A percentile compares a stretch with the other conserved stretches of the same genome.
Conservation (phyloP, 2,329 filamentous ascomycete genomes). For the Cyphellophora europaea region DNA sequence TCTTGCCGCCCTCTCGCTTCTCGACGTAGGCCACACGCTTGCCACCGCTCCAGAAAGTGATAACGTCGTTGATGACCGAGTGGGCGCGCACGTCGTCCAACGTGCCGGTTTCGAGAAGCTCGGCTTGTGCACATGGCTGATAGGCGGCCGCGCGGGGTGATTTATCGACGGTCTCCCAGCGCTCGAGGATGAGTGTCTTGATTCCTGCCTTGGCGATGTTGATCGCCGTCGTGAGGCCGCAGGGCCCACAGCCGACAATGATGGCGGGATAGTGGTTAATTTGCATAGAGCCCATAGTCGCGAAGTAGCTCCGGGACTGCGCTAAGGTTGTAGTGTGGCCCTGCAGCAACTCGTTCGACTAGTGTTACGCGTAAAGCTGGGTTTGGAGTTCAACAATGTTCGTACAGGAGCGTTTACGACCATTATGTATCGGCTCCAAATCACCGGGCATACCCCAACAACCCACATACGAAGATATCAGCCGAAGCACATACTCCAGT, state of each 20-base stretch:
- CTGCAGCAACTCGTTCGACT: too few species aligned
- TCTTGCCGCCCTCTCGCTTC: constrained; percentile 29
- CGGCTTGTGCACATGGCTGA: constrained; percentile 13
- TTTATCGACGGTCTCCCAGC: constrained; percentile 10
- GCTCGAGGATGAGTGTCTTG: constrained; percentile 10
- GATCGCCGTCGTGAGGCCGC: constrained; percentile 10
- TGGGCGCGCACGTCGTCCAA: constrained; percentile 11
- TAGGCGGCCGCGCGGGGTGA: constrained; percentile 13
- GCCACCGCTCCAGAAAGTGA: constrained; percentile 12
- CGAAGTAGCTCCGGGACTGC: too few species aligned
- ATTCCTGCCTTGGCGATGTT: constrained; percentile 11
- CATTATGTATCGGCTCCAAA: too few species aligned
- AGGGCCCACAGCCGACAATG: constrained; percentile 11
- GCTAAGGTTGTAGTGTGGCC: too few species aligned
- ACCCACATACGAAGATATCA: too few species aligned
- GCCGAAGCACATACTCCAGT: too few species aligned
- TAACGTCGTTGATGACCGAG: constrained; percentile 12
- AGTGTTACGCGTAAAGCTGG: too few species aligned
- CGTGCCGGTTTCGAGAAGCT: constrained; percentile 12
- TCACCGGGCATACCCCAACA: too few species aligned
- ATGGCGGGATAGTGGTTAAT: too few species aligned
- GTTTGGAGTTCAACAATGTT: too few species aligned
- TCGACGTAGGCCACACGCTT: constrained; percentile 11
- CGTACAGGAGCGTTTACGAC: too few species aligned
- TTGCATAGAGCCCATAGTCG: too few species aligned